Evolutionary conservation across 441 rosid species (phyloP), one percentile per base, ranked within the genome.

Genomic region (Populus hybrid): DNA sequence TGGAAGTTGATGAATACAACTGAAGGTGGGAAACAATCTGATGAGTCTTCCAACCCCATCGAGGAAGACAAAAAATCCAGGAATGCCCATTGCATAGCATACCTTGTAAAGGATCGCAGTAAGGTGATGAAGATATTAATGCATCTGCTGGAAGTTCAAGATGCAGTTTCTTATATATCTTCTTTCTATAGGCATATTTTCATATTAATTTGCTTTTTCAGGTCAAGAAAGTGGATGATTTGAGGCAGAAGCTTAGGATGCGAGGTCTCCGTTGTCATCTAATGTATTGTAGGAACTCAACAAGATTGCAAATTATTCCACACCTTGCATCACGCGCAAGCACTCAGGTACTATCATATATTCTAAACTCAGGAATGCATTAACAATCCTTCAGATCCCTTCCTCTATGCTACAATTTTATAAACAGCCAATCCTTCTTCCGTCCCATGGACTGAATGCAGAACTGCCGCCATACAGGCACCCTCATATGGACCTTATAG

Each of bases 231-330:
- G 85, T 94, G 42, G 94, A 95, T 79, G 97, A 95, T 78, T 86
- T 95, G 90, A 90, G 97, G 78, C 98, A 92, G 88, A 95, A 89
- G 85, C 93, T 95, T 67, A 86, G 99, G 82, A 85, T 95, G 87
- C 82, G 99, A 50, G 99, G 98, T 31, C 97, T 95, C 26, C 97
- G 99, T 59, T 93, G 99, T 82, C 99, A 95, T 85, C 97, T 93
- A 0, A 94, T 95, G 97, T 95, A 95, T 40, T 93, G 99, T 87
- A 83, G 98, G 83, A 91, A 85, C 83, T 89, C 92, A 7, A 91
- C 93, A 5, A 88, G 93, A 81, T 64, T 94, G 88, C 98, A 94
- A 71, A 85, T 90, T 23, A 78, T 95, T 77, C 99, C 98, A 81
- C 97, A 94, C 20, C 91, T 92, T 72, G 99, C 99, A 64, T 95